Base-by-base conservation (phyloP, 2,329 filamentous ascomycete genomes). In the Pezicula neosporulosa region DNA sequence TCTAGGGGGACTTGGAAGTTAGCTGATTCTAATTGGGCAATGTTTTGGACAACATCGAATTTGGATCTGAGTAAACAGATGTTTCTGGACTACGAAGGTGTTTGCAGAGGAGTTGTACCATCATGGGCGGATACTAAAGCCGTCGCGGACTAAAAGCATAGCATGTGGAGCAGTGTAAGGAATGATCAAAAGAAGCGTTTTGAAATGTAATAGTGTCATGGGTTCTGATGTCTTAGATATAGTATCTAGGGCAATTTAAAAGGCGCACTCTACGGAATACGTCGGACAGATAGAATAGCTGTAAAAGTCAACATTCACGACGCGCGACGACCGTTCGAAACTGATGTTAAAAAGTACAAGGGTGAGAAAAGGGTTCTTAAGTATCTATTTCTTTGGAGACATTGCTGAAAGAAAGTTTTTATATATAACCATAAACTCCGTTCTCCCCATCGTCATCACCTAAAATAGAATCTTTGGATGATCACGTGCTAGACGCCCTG, bases 31-130 rank as follows among this genome's bases (percentile, higher is more conserved):
- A 86, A 92, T 60, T 99, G 94, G 94, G 90, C 91, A 3, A 97
- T 97, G 91, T 99, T 99, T 65, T 99, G 94, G 92, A 99, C 94
- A 2, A 94, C 88, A 1, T 77, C 81, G 0, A 81, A 82, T 44
- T 75, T 86, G 50, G 72, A 82, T 41, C 72, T 80, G 44, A 76
- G 80, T 53, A 71, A 75, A 35, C 70, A 75, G 53, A 76, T 71
- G 44, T 81, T 90, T 55, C 66, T 68, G 53, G 87, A 91, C 65
- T 92, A 91, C 63, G 86, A 90, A 66, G 77, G 77, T 48, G 87
- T 92, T n/a, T 92, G 88, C 65, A 78, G 86, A 50, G 70, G 71
- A 13, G 77, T 87, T 33, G 70, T 77, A 53, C 83, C 84, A 12
- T 85, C 81, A 7, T 87, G 84, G 84, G 77, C 78, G 12, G 81